Base-by-base conservation (phyloP, 306 rosid genomes). In the Lotus japonicus region DNA sequence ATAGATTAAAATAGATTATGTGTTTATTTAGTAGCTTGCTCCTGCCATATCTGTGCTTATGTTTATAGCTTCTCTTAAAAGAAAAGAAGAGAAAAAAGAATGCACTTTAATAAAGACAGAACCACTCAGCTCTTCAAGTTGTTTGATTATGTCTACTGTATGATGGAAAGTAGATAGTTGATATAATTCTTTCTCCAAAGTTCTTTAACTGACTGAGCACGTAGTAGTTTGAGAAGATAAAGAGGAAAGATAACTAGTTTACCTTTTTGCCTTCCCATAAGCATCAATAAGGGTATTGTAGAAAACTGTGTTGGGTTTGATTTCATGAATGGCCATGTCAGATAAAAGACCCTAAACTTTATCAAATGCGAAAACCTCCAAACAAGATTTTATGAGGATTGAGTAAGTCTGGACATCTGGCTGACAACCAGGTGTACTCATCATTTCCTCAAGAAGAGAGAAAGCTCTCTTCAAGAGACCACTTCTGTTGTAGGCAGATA, bases 331-430 rank as follows among this genome's bases (percentile, higher is more conserved):
- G 73, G 16, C 85, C 98, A 92, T 90, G 83, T 90, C 95, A 21
- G 90, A 88, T 55, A 90, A 89, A 64, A 92, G 77, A 62, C 55
- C 59, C 45, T 86, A 84, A 61, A 91, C 97, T 73, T 85, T 88
- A 73, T 88, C 92, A n/a, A 80, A 88, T 42, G 88, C 81, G 76
- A 71, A 86, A 80, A 82, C 75, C 64, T 88, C 90, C 76, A 92
- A 73, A 78, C 97, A 92, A 36, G 98, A 92, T 71, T 90, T 92
- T 45, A 92, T 85, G 55, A 92, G 86, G 77, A 92, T 88, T 51
- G 97, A 88, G 57, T 90, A 88, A 58, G 98, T 92, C 70, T 88
- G 96, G 65, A 90, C 88, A 64, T 92, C 98, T 57, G 98, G 98
- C 72, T 82, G 79, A 71, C 91, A 90, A 70, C 77, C 84, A 41